Evolutionary conservation across 768 basidiomycete species (phyloP), one percentile per base, ranked within the genome.

Genomic region (Lactarius indigo): DNA sequence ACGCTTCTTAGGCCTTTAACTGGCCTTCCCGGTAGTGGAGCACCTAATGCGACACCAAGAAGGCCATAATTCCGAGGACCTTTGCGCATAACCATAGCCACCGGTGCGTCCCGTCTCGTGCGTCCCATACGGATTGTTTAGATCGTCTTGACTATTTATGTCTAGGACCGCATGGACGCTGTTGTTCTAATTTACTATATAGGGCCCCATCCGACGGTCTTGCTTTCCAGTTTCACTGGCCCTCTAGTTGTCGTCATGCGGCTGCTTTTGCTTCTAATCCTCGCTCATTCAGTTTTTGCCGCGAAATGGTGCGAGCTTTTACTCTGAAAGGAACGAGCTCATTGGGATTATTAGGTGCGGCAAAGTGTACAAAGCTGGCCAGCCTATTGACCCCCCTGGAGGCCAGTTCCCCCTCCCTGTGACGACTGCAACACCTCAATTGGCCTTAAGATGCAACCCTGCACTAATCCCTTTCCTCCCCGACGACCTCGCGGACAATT

Each of bases 371-470:
- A 80, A 79, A 76, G 41, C 75, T 8, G 75, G 76, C 28, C 74
- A 81, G 62, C 76, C 79, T 1, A 74, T 80, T 7, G 77, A 81
- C 20, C 78, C 78, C 1, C 82, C 84, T 0, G 82, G 80, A 0
- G 82, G 83, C 2, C 76, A 79, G 60, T 85, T 84, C 64, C 74
- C 75, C 8, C 62, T 77, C 1, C 80, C 81, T 1, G 69, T 71
- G 0, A 62, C 68, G 3, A 81, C 80, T 5, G 23, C 71, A 3
- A 68, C 69, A 8, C 79, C 83, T 10, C 75, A 83, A 17, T 73
- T 84, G 1, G 79, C 79, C 0, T 77, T 85, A 54, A 79, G 81
- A 54, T 85, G 83, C 66, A 75, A 79, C 1, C 83, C 83, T 1
- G 79, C 73, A 7, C 77, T 83, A 55, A 78, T 78, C 44, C 83